Evolutionary conservation across 331 rosid species (phyloP).

Genomic region (Pyracantha coccinea): DNA sequence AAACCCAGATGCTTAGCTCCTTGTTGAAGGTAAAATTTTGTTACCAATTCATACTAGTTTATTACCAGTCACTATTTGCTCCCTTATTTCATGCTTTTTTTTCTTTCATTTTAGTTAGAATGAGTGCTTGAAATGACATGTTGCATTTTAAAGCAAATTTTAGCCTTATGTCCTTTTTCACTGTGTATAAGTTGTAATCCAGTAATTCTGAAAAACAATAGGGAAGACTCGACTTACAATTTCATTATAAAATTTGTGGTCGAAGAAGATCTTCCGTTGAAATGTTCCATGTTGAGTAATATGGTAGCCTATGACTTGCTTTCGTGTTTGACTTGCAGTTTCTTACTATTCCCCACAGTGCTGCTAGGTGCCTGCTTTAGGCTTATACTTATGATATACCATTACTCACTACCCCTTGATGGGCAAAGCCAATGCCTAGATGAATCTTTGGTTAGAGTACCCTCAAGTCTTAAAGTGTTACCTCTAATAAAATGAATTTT

Average conservation of each 20-base stretch:
- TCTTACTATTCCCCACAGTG: neutral
- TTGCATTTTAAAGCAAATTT: neutral
- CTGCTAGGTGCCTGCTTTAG: neutral
- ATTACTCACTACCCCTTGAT: neutral
- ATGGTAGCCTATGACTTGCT: neutral
- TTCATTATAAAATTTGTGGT: neutral
- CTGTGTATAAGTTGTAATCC: neutral
- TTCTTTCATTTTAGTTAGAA: neutral
- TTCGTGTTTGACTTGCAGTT: neutral
- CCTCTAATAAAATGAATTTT: neutral
- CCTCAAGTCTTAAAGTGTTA: neutral
- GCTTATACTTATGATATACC: neutral
- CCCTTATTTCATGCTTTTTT: slow-evolving; percentile 7
- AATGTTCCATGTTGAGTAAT: neutral
- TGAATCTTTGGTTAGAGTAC: neutral
- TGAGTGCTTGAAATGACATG: neutral
- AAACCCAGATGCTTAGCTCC: slow-evolving; percentile 40
- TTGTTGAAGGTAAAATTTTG: slow-evolving; percentile 48
- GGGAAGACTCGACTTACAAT: neutral
- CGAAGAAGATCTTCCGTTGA: neutral
- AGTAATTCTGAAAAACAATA: neutral
- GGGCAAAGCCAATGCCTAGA: neutral
- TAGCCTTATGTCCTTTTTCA: neutral
- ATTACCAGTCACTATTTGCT: slow-evolving; percentile 1
- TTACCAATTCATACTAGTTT: neutral